A percentile compares a stretch with the other conserved stretches of the same genome.
These are phyloP conservation scores for Lachnellula hyalina DNA, from an alignment of 2,329 filamentous ascomycete species.

Conservation along the genomic window DNA sequence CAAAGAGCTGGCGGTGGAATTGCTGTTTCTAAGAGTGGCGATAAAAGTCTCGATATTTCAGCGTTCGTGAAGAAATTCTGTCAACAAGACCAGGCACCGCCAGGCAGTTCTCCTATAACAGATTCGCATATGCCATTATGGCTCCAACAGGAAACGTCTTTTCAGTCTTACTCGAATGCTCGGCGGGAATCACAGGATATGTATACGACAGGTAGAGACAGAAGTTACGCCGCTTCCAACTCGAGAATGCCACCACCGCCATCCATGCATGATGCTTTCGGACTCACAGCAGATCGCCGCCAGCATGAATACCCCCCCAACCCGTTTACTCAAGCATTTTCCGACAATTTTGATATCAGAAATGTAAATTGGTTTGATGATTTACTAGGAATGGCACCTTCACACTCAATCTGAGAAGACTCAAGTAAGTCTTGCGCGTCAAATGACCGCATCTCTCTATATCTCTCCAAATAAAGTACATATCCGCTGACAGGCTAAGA, in stretches of 20 bases:
- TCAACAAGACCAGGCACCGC: slow-evolving; percentile 11
- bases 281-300: background rate
- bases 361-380: slow-evolving; percentile 20
- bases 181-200: background rate
- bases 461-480: too few relatives aligned
- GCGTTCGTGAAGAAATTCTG: slow-evolving; percentile 30
- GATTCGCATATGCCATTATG: slow-evolving; percentile 11
- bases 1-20: background rate
- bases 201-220: background rate
- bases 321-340: slow-evolving; percentile 10
- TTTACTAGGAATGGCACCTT: slow-evolving; percentile 16
- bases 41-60: slow-evolving; percentile 25
- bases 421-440: background rate
- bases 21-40: slow-evolving; percentile 1
- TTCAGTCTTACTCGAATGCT: slow-evolving; percentile 10
- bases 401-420: slow-evolving; percentile 12
- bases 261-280: background rate
- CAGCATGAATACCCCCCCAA: slow-evolving; percentile 1
- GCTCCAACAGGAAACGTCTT: slow-evolving; percentile 13
- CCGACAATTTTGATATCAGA: slow-evolving; percentile 16
- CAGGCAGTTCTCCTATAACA: slow-evolving; percentile 10
- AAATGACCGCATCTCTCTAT: too few relatives aligned
- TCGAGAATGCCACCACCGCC: background rate
- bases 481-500: background rate
- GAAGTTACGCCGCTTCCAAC: background rate